These are phyloP conservation scores for Leccinum variicolor DNA, from an alignment of 768 basidiomycete species.

Conservation along the genomic window DNA sequence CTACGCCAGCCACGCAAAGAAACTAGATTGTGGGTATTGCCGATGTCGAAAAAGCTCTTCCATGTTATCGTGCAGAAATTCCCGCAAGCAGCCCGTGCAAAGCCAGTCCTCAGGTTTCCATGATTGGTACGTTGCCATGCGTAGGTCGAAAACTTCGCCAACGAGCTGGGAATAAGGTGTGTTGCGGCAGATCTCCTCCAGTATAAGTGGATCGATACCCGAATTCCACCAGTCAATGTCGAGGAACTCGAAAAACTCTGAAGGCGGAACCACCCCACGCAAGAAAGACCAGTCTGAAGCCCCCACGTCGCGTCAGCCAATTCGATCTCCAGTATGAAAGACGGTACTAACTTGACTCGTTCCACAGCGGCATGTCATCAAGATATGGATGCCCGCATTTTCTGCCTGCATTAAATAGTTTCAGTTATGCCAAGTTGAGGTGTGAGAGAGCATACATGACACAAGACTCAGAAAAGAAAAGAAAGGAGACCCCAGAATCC, in stretches of 20 bases:
- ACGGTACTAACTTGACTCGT: constrained; percentile 10
- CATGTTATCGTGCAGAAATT: constrained; percentile 6
- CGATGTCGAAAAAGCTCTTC: constrained; percentile 3
- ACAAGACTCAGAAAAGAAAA: not conserved
- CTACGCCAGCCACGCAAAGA: not conserved
- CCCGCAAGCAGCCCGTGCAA: constrained; percentile 6
- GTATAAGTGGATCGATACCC: not conserved
- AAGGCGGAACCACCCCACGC: constrained; percentile 11
- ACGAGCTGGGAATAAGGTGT: constrained; percentile 9
- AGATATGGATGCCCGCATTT: not conserved
- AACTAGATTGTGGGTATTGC: not conserved
- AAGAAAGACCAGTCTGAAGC: constrained; percentile 14
- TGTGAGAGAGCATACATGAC: constrained; percentile 6
- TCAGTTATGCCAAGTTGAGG: not conserved
- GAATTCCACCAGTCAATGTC: constrained; percentile 13
- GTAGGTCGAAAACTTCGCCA: not conserved
- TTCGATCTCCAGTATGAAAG: not conserved
- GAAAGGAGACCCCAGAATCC: not conserved
- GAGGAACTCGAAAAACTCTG: constrained; percentile 9
- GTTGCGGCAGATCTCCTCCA: constrained; percentile 6
- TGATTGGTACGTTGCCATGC: not conserved
- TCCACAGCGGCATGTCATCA: constrained; percentile 3
- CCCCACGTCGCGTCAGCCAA: not conserved
- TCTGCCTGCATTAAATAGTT: not conserved
- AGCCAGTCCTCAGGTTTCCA: constrained; percentile 12